Percentiles rank a stretch among this genome's conserved stretches.
Conservation (phyloP, 148 eudicot species). For the Suaeda aralocaspica region DNA sequence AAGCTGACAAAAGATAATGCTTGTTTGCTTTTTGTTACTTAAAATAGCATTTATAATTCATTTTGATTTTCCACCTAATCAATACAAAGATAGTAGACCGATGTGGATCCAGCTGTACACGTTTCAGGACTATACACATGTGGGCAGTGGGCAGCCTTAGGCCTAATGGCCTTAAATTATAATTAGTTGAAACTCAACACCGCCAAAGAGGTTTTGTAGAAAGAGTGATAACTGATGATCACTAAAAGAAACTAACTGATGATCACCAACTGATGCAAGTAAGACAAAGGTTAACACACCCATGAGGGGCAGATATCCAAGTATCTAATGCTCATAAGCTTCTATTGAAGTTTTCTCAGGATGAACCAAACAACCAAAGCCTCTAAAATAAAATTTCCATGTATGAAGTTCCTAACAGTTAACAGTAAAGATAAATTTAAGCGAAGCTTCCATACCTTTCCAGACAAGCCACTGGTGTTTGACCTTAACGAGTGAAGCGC, state of each 20-base stretch:
- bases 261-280: too few species aligned
- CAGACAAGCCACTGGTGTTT: constrained; percentile 30
- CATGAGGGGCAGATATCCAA: neutral
- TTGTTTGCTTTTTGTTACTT: neutral
- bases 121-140: neutral
- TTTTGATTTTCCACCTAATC: neutral
- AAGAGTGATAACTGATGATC: neutral
- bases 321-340: neutral
- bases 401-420: too few species aligned
- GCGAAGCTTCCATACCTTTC: constrained; percentile 21
- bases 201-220: neutral
- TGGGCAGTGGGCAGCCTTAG: neutral
- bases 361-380: neutral
- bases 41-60: neutral
- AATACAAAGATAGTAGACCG: neutral
- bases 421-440: neutral
- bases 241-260: neutral
- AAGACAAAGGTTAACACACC: neutral
- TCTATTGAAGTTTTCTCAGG: neutral
- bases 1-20: neutral
- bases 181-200: neutral
- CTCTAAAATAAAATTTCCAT: neutral
- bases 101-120: neutral
- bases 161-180: neutral
- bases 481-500: constrained; percentile 55